Evolutionary conservation across 768 basidiomycete genomes (phyloP), one percentile per base, ranked within the genome.

Genomic region (Lactarius hengduanensis): DNA sequence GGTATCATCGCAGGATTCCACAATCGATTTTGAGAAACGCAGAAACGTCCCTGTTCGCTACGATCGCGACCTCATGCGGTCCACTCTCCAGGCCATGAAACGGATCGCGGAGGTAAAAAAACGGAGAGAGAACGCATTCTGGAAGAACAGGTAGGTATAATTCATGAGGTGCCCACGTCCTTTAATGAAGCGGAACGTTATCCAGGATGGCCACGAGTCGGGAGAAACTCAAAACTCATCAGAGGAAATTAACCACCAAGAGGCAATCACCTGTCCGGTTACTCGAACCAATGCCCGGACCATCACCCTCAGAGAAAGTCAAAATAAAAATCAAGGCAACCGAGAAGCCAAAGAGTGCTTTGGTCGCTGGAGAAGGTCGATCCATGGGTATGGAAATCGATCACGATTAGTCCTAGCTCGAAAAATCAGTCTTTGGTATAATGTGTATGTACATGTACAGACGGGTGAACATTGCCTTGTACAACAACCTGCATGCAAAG

Each of bases 1-100:
- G 63, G 13, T 20, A 26, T 30, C 10, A 11, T 20, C 16, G 5
- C 69, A 98, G 96, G 97, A 99, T 79, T 92, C 95, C 2, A 98
- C 96, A 4, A 94, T 98, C 75, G 95, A 96, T 73, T 99, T 99
- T 77, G 97, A 99, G 83, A 99, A 99, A 79, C 89, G 97, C 70
- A 86, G 97, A 77, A 98, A 99, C 75, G 88, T 97, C 20, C 97
- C 97, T 32, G 90, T 99, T 65, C 89, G 95, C 74, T 99, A 99
- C 81, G 88, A 98, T 80, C 90, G 97, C 74, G 94, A 98, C 65
- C 79, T 98, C 60, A 81, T 98, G 61, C 85, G 91, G 75, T 96
- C 92, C 2, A 98, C 97, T 11, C 83, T 98, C 77, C 91, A 91
- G 80, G 96, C 94, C 41, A 98, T 99, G 90, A 95, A 95, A 79